Evolutionary conservation across 257 asterid genomes (phyloP).

Genomic region (Lycium ferocissimum): DNA sequence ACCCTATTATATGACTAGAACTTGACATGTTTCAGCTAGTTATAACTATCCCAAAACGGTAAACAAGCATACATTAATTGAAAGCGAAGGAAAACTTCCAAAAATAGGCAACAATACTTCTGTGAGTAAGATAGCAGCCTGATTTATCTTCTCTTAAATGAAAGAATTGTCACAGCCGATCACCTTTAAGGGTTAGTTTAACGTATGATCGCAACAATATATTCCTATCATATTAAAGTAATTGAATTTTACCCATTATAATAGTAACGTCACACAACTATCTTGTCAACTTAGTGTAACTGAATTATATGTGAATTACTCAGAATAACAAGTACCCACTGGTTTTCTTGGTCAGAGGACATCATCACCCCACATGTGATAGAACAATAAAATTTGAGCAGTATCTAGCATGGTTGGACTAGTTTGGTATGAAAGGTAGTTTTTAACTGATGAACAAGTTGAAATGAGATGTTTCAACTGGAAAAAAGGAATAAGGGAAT

Average conservation of each 20-base stretch:
- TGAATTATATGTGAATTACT: background rate
- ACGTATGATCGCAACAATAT: background rate
- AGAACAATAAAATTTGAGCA: background rate
- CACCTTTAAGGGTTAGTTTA: background rate
- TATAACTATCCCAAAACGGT: background rate
- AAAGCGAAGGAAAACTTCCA: background rate
- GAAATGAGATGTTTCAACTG: background rate
- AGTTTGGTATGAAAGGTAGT: background rate
- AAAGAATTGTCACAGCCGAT: background rate
- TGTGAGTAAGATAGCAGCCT: background rate
- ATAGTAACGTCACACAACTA: background rate
- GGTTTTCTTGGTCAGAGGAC: background rate
- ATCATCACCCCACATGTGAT: background rate
- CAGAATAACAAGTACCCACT: background rate
- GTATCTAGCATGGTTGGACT: background rate
- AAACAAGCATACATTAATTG: background rate
- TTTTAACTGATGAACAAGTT: constrained; percentile 7
- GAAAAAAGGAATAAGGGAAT: background rate
- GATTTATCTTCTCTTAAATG: constrained; percentile 2
- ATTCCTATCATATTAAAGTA: background rate
- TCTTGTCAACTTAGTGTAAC: background rate
- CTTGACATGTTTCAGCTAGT: background rate
- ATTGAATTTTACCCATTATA: too few species aligned
- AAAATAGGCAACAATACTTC: background rate
- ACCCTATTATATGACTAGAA: background rate